phyloP scores from a whole-genome alignment of 495 filamentous ascomycete genomes.

The Lasiosphaeriaceae sp. region DNA sequence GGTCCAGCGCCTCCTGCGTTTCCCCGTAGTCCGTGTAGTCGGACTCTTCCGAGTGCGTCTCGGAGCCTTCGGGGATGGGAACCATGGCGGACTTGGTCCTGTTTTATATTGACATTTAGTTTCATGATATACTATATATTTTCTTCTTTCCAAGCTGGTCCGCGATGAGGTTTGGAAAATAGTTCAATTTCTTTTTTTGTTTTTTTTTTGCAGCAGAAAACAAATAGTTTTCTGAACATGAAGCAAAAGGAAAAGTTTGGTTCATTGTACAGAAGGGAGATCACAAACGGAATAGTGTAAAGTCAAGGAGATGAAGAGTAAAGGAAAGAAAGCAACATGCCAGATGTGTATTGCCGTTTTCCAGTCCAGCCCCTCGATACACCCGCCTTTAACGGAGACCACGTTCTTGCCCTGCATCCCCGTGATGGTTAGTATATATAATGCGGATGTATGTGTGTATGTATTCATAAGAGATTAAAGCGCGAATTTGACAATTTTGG shows the following conservation, averaged over 20 bases:
- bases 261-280: neutral
- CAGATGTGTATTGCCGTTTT: constrained; percentile 56
- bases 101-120: neutral
- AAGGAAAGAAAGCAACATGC: constrained; percentile 5
- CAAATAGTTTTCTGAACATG: neutral
- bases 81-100: constrained; percentile 57
- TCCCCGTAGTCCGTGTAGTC: constrained; percentile 32
- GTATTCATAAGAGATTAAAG: neutral
- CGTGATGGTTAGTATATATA: neutral
- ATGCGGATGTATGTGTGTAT: neutral
- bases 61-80: constrained; percentile 56
- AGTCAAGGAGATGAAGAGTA: neutral
- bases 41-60: constrained; percentile 44
- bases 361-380: constrained; percentile 57
- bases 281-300: neutral
- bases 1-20: constrained; percentile 36
- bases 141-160: too few relatives aligned
- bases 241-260: neutral
- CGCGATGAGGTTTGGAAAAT: too few relatives aligned
- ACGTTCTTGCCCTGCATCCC: constrained; percentile 42
- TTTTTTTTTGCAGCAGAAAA: too few relatives aligned
- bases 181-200: too few relatives aligned
- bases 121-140: too few relatives aligned
- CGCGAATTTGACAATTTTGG: neutral
- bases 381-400: constrained; percentile 59